Base-by-base conservation (phyloP, 768 basidiomycete genomes). In the Hypholoma fasciculare region DNA sequence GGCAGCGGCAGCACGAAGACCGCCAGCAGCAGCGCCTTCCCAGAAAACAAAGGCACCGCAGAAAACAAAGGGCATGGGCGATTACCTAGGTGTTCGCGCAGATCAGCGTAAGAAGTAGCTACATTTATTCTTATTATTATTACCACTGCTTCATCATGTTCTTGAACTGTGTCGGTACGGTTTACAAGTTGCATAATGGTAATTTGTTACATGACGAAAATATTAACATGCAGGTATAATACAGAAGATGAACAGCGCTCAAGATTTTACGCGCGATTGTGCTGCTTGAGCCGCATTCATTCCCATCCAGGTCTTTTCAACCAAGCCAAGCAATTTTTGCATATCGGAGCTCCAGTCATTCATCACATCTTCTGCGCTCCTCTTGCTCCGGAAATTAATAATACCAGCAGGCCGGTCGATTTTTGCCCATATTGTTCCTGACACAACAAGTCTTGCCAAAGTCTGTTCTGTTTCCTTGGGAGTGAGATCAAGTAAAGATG, bases 281-380 rank as follows among this genome's bases (percentile, higher is more conserved):
- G 92, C 92, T 48, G 92, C 92, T 69, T 91, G 84, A 11, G 92
- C 92, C 36, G 92, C 92, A 63, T 94, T 94, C 83, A 94, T 88
- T 38, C 89, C 90, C 92, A 94, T 94, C 92, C 96, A 97, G n/a
- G 94, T 94, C 84, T 98, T 98, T 77, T 99, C 97, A 13, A 95
- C 92, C 42, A 97, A 74, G 16, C 90, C 84, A 59, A 99, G 79
- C 67, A 99, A 76, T 75, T 90, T 94, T 67, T 89, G 91, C 84
- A 99, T 94, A 68, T 98, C 96, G 19, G 88, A 91, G 73, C 94
- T 96, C 96, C 97, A 99, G 61, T 94, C 93, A 69, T 98, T 98
- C 88, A 99, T 89, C 5, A 94, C 89, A 66, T 97, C 94, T 69
- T 98, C 96, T 1, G 92, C 84, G 54, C 81, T 87, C 63, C 87